Conservation (phyloP, 768 basidiomycete genomes). For the Mycena capillaripes region DNA sequence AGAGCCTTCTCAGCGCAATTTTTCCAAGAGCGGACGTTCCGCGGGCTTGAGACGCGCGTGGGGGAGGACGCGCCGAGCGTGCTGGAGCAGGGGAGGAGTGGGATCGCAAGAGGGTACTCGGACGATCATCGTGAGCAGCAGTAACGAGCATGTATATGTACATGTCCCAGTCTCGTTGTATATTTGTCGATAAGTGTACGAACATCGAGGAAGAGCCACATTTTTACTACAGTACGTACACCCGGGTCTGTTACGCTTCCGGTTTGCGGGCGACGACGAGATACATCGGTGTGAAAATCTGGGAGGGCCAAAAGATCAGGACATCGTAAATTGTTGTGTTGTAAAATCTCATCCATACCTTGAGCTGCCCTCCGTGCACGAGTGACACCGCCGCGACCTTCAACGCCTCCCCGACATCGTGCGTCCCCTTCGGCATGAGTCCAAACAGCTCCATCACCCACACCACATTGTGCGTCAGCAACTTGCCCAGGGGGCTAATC, state of each 20-base stretch:
- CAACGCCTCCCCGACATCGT: conserved; percentile 88
- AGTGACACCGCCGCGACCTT: conserved; percentile 68
- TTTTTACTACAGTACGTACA: no score
- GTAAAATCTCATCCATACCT: no score
- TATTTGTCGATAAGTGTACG: no score
- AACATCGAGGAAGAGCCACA: no score
- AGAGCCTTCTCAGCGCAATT: conserved; percentile 67
- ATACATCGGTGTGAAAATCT: conserved; percentile 94
- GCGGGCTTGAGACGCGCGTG: conserved; percentile 82
- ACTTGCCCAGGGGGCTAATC: conserved; percentile 88
- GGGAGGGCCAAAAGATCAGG: conserved; percentile 27
- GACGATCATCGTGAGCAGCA: conserved; percentile 56
- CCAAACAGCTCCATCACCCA: conserved; percentile 84
- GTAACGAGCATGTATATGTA: background rate
- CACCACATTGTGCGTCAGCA: conserved; percentile 87
- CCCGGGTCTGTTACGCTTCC: background rate
- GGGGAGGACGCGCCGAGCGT: conserved; percentile 86
- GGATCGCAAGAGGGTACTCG: conserved; percentile 90
- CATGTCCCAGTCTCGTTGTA: no score
- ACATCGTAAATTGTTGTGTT: conserved; percentile 25
- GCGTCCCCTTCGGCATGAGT: conserved; percentile 92
- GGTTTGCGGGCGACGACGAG: conserved; percentile 76
- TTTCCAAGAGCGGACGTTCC: conserved; percentile 80
- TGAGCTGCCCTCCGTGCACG: conserved; percentile 87
- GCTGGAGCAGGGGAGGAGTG: conserved; percentile 91